Evolutionary conservation across 805 yeast genomes (phyloP), one percentile per base, ranked within the genome.

Genomic region (Wickerhamiella nectarea): DNA sequence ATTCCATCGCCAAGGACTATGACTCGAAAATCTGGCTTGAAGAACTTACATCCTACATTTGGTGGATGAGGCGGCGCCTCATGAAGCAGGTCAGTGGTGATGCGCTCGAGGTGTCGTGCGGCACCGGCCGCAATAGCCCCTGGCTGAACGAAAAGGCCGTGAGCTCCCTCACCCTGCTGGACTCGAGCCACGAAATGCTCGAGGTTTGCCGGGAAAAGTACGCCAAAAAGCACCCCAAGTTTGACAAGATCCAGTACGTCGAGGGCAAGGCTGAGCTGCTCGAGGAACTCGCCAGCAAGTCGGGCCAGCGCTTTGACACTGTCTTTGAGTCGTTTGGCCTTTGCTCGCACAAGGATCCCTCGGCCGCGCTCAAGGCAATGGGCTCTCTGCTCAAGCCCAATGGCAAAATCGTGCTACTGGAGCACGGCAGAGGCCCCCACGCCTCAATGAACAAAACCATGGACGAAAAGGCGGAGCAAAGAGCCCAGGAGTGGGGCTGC

Each of bases 331-430:
- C 96, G 0, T 91, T 91, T 64, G 98, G 98, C 0, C 66, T 91
- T 37, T 91, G 98, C 63, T 87, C 97, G 0, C 96, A 91, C 56
- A 80, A 87, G 52, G 94, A 91, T 57, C 98, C 98, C 0, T 85
- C 82, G 1, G 66, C 64, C 47, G 93, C 95, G 0, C 65, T 91
- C 54, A 64, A 76, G 48, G 84, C 82, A 55, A 83, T 91, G 76
- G 67, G 71, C 12, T 54, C 65, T 21, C 62, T 91, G 33, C 69
- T 91, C 51, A 81, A 80, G 54, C 95, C 96, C 0, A 89, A 85
- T 12, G 98, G 98, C 29, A 72, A 91, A 61, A 76, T 91, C 19
- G 74, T 89, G 1, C 67, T 91, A 21, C 66, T 91, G 44, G 98
- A 91, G 59, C 98, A 91, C 57, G 98, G 98, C 2, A 69, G 95